A percentile compares a stretch with the other conserved stretches of the same genome.
These are phyloP conservation scores for Salix caprea DNA, from an alignment of 345 rosid species.

Conservation along the genomic window DNA sequence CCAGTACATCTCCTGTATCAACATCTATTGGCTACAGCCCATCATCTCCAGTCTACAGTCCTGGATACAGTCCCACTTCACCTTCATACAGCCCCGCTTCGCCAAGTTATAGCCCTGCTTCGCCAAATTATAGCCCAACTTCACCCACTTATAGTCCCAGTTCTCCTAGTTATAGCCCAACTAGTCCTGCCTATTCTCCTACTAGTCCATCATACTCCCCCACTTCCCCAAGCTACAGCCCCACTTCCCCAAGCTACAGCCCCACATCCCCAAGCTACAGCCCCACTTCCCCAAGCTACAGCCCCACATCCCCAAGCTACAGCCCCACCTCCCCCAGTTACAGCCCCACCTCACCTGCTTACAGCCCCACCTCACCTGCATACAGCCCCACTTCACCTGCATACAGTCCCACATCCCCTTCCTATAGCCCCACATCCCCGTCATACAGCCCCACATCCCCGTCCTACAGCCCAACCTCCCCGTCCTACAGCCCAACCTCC, in stretches of 20 bases:
- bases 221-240: constrained; percentile 59
- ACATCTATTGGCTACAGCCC: constrained; percentile 82
- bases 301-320: constrained; percentile 70
- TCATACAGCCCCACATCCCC: constrained; percentile 80
- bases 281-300: constrained; percentile 70
- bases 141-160: constrained; percentile 90
- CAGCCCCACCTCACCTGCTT: constrained; percentile 76
- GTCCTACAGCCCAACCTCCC: constrained; percentile 36
- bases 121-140: constrained; percentile 81
- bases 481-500: constrained; percentile 23
- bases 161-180: constrained; percentile 82
- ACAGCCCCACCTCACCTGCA: constrained; percentile 77
- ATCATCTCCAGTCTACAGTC: constrained; percentile 75
- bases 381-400: constrained; percentile 87
- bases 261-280: constrained; percentile 81
- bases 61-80: constrained; percentile 65
- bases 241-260: constrained; percentile 73
- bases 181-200: constrained; percentile 78
- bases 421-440: constrained; percentile 78
- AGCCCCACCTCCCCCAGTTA: constrained; percentile 74
- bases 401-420: constrained; percentile 82
- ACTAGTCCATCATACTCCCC: constrained; percentile 53
- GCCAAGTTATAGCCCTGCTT: constrained; percentile 78
- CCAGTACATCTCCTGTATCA: constrained; percentile 67
- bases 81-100: constrained; percentile 85